A percentile compares a stretch with the other conserved stretches of the same genome.
These are phyloP conservation scores for Xerocomellus intermedius DNA, from an alignment of 768 basidiomycete species.

Conservation along the genomic window DNA sequence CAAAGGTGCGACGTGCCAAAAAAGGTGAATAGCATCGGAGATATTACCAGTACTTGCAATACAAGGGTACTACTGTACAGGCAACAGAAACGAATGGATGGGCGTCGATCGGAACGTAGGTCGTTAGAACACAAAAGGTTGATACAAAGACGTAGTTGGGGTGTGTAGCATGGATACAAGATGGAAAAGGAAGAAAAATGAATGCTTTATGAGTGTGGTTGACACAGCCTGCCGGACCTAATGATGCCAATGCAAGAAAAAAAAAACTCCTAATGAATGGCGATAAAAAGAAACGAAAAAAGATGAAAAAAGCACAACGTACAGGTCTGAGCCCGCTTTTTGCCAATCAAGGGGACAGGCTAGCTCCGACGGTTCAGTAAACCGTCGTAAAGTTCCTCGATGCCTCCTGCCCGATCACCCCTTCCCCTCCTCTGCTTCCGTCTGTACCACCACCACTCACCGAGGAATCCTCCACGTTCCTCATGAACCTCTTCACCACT, in stretches of 20 bases:
- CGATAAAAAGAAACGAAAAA: neutral
- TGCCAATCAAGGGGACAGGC: neutral
- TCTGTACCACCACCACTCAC: conserved; percentile 20
- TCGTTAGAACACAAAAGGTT: conserved; percentile 1
- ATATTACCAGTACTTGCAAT: conserved; percentile 4
- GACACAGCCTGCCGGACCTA: conserved; percentile 3
- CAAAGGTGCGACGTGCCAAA: too few species aligned
- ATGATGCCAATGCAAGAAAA: conserved; percentile 9
- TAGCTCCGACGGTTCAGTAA: conserved; percentile 34
- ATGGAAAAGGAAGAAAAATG: neutral
- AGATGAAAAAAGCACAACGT: neutral
- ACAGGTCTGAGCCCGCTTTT: conserved; percentile 3
- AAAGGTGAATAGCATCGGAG: neutral
- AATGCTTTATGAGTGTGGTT: conserved; percentile 6
- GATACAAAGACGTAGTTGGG: conserved; percentile 8
- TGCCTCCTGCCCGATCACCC: conserved; percentile 50
- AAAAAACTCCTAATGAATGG: conserved; percentile 13
- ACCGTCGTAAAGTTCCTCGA: conserved; percentile 58
- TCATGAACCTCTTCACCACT: conserved; percentile 67
- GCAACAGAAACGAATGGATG: conserved; percentile 2
- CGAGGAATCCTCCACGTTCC: conserved; percentile 21
- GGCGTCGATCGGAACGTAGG: neutral
- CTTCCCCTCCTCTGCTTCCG: conserved; percentile 32
- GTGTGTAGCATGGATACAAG: conserved; percentile 17
- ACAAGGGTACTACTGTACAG: conserved; percentile 11